Evolutionary conservation across 768 basidiomycete species (phyloP).

Genomic region (Hygrophorus russula): DNA sequence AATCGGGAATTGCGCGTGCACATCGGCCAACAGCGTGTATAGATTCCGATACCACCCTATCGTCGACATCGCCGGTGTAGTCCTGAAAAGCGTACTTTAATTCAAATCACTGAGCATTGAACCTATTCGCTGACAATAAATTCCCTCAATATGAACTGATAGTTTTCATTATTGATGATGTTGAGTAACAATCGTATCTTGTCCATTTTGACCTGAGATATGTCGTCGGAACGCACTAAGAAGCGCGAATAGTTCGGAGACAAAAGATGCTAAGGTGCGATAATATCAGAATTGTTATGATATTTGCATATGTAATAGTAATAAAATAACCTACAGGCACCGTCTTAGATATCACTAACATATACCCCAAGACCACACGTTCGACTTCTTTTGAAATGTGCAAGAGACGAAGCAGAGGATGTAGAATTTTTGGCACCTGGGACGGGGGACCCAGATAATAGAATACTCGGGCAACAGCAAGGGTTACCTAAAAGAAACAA

Average conservation of each 20-base stretch:
- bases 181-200: slow-evolving; percentile 70
- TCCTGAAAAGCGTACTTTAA: slow-evolving; percentile 35
- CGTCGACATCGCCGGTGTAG: slow-evolving; percentile 71
- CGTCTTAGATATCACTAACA: slow-evolving; percentile 52
- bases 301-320: background rate
- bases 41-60: slow-evolving; percentile 57
- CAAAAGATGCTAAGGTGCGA: slow-evolving; percentile 43
- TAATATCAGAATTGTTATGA: background rate
- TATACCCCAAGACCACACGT: slow-evolving; percentile 62
- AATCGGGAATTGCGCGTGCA: slow-evolving; percentile 57
- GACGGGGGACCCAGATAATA: slow-evolving; percentile 63
- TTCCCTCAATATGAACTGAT: slow-evolving; percentile 65
- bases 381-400: slow-evolving; percentile 61
- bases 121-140: slow-evolving; percentile 56
- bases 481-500: slow-evolving; percentile 59
- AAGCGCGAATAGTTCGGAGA: slow-evolving; percentile 53
- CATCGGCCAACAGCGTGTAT: slow-evolving; percentile 73
- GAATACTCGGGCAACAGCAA: slow-evolving; percentile 62
- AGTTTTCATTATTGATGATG: slow-evolving; percentile 56
- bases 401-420: slow-evolving; percentile 68
- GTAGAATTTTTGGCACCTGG: slow-evolving; percentile 42
- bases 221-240: slow-evolving; percentile 58
- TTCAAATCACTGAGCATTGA: background rate
- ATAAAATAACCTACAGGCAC: slow-evolving; percentile 43
- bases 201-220: slow-evolving; percentile 50